Evolutionary conservation across 1,139 yeast species (phyloP).

Genomic region (Sugiyamaella grinbergsii): DNA sequence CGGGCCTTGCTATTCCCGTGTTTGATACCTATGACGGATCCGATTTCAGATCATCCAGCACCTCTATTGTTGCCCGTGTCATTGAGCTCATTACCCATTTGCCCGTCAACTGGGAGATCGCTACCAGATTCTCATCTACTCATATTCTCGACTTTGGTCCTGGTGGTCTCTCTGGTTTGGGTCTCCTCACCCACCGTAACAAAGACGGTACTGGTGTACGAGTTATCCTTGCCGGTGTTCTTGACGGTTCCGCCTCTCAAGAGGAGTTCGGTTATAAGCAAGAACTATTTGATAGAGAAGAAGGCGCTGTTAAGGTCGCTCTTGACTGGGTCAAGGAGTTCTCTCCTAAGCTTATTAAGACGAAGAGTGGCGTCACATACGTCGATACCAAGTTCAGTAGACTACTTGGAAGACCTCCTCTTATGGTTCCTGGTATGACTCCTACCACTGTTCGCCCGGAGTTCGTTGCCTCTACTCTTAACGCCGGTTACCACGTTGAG

Average conservation of each 20-base stretch:
- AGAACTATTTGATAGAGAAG: slow-evolving; percentile 79
- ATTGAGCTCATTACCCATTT: slow-evolving; percentile 80
- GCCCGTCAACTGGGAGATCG: slow-evolving; percentile 93
- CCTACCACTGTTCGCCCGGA: slow-evolving; percentile 96
- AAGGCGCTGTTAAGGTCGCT: slow-evolving; percentile 71
- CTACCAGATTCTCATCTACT: slow-evolving; percentile 78
- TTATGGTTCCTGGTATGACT: slow-evolving; percentile 99
- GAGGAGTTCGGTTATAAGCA: slow-evolving; percentile 94
- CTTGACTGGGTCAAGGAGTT: slow-evolving; percentile 88
- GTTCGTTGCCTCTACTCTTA: slow-evolving; percentile 87
- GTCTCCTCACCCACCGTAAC: slow-evolving; percentile 93
- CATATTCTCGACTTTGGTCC: slow-evolving; percentile 98
- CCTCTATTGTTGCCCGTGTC: slow-evolving; percentile 64
- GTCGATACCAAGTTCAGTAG: slow-evolving; percentile 95
- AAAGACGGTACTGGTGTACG: slow-evolving; percentile 99
- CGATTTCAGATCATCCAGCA: slow-evolving; percentile 62
- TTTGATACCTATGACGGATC: slow-evolving; percentile 86
- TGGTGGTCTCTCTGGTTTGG: slow-evolving; percentile 97
- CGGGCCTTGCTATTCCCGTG: slow-evolving; percentile 76
- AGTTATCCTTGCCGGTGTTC: slow-evolving; percentile 87
- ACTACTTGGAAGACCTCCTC: slow-evolving; percentile 90
- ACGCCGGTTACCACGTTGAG: slow-evolving; percentile 97
- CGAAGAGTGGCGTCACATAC: slow-evolving; percentile 58
- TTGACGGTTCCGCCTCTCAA: slow-evolving; percentile 65
- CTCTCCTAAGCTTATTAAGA: slow-evolving; percentile 82